Base-by-base conservation (phyloP, 441 rosid genomes). In the Erodium chrysanthum region DNA sequence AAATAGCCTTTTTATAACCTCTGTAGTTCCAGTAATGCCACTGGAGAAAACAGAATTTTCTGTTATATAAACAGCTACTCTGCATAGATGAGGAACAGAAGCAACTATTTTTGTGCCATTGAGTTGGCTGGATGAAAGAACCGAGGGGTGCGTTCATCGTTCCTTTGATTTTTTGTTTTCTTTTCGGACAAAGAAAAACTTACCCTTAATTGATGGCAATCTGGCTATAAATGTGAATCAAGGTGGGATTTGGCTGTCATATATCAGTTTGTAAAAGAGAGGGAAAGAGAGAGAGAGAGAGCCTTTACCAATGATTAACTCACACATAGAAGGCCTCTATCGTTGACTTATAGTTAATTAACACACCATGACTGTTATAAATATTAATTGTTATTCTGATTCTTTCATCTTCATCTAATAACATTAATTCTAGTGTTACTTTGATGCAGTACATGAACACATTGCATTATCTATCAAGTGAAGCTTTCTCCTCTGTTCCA, bases 371-470 rank as follows among this genome's bases (percentile, higher is more conserved):
- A 35, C 2, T 40, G 14, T 40, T 40, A 40, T 7, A 7, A 10
- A 40, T 52, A 17, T 52, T 18, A 17, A 18, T 52, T 52, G 59
- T 52, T 14, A 15, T 52, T 15, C 18, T 52, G 18, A 7, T 40
- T 31, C 35, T 31, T 31, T 31, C 35, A 31, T 31, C 35, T 31
- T 31, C 35, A 31, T 31, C 35, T 31, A 31, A 4, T 31, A 31
- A 6, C 46, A 48, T 63, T 75, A 68, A 70, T 64, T 74, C 67
- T 40, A 67, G 64, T 76, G 67, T 59, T 65, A 40, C 46, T 40
- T 40, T 40, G 46, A 12, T 40, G 92, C 94, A 92, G 97, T 93
- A 88, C 75, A 86, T 77, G 90, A 93, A 93, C 79, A 84, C 96
- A 17, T 75, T 91, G 91, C 91, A 82, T 70, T 93, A 90, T 79